A percentile compares a stretch with the other conserved stretches of the same genome.
These are phyloP conservation scores for Escallonia herrerae DNA, from an alignment of 129 eudicot species.

Conservation along the genomic window DNA sequence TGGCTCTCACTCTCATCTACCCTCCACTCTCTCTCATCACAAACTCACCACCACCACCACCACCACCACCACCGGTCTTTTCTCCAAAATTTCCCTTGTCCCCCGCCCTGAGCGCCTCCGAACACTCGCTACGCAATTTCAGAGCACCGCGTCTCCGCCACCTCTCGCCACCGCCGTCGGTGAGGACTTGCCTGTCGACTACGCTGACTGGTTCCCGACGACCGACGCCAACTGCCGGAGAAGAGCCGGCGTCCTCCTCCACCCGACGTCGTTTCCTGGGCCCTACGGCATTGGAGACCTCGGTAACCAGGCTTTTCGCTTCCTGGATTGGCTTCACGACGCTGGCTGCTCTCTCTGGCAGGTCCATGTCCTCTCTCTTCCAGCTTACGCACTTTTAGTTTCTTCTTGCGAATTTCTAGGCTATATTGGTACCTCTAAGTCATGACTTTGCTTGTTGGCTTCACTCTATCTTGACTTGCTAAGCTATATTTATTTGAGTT, in stretches of 20 bases:
- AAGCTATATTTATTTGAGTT: too few relatives aligned
- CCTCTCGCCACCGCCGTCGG: conserved; percentile 33
- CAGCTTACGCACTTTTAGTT: background rate
- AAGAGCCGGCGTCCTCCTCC: conserved; percentile 85
- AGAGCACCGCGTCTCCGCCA: conserved; percentile 6
- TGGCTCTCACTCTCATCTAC: conserved; percentile 13
- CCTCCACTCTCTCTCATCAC: conserved; percentile 9
- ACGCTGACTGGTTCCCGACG: conserved; percentile 62
- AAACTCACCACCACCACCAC: background rate
- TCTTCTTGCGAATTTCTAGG: too few relatives aligned
- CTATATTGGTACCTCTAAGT: too few relatives aligned
- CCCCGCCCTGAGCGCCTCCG: conserved; percentile 1
- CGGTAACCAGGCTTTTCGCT: conserved; percentile 72
- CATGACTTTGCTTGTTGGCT: too few relatives aligned
- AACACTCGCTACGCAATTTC: conserved; percentile 6
- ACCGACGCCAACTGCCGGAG: conserved; percentile 31
- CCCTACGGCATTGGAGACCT: conserved; percentile 87
- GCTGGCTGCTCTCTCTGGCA: conserved; percentile 99
- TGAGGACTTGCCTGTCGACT: conserved; percentile 69
- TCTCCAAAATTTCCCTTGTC: background rate
- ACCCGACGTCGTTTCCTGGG: conserved; percentile 93
- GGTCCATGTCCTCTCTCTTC: conserved; percentile 29
- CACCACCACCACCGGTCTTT: background rate
- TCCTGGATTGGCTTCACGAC: conserved; percentile 77
- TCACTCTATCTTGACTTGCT: too few relatives aligned